phyloP scores from a whole-genome alignment of 352 stramenopile genomes.

The Phytophthora capsici region DNA sequence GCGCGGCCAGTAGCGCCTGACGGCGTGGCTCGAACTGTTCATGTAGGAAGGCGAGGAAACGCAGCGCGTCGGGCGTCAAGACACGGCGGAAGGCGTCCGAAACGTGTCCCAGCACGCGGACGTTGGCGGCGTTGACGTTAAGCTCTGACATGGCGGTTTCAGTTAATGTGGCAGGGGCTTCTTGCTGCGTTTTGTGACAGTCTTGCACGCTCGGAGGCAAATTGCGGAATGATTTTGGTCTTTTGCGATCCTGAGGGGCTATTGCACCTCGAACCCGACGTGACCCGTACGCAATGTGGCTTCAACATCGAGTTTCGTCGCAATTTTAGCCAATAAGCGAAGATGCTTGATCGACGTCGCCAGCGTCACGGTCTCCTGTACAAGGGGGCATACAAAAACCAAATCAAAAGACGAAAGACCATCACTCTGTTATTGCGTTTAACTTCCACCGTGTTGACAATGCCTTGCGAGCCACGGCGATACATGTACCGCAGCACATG shows the following conservation, averaged over 20 bases:
- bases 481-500: conserved; percentile 10
- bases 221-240: conserved; percentile 29
- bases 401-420: conserved; percentile 15
- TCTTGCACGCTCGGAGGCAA: conserved; percentile 14
- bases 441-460: conserved; percentile 7
- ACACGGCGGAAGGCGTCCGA: conserved; percentile 85
- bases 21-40: conserved; percentile 82
- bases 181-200: conserved; percentile 1
- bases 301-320: conserved; percentile 21
- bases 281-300: conserved; percentile 9
- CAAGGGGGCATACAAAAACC: conserved; percentile 2
- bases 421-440: conserved; percentile 30
- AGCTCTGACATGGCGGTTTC: conserved; percentile 54
- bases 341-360: conserved; percentile 8
- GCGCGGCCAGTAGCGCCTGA: conserved; percentile 50
- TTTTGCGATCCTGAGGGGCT: conserved; percentile 22
- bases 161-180: not conserved
- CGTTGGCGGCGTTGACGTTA: conserved; percentile 55
- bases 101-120: conserved; percentile 87
- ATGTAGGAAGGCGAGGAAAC: conserved; percentile 92
- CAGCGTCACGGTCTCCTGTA: conserved; percentile 17
- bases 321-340: conserved; percentile 13
- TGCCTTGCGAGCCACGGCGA: conserved; percentile 25
- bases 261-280: conserved; percentile 8
- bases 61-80: conserved; percentile 90